Conservation (phyloP, 306 rosid genomes). For the Datisca glomerata region DNA sequence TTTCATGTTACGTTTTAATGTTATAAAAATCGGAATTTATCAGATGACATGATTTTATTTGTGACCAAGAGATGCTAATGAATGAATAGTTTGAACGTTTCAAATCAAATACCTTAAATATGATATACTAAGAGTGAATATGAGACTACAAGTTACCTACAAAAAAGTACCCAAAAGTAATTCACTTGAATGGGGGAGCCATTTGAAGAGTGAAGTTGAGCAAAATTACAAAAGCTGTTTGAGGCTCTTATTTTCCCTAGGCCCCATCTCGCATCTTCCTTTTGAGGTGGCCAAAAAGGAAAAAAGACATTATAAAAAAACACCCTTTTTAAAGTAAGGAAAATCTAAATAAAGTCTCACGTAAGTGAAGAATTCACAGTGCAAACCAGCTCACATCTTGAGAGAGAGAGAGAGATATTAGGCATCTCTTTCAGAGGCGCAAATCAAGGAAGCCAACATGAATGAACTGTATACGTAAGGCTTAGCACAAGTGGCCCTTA, state of each 20-base stretch:
- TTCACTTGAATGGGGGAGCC: neutral
- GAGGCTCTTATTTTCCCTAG: neutral
- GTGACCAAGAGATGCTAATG: no score
- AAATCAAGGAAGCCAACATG: slow-evolving; percentile 15
- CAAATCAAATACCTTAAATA: no score
- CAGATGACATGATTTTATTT: no score
- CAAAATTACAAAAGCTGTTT: neutral
- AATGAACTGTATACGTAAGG: neutral
- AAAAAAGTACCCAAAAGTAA: no score
- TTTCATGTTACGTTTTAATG: no score
- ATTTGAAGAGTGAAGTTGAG: neutral
- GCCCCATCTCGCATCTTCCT: neutral
- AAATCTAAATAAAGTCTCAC: no score
- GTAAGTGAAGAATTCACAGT: slow-evolving; percentile 2
- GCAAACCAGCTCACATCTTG: slow-evolving; percentile 8
- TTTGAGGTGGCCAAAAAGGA: slow-evolving; percentile 1
- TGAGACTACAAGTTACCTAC: no score
- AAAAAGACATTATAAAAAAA: no score
- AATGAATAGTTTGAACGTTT: no score
- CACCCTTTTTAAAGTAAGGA: no score
- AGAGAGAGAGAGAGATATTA: slow-evolving; percentile 1
- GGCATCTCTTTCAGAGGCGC: slow-evolving; percentile 8
- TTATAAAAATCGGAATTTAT: no score
- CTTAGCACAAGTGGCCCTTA: neutral
- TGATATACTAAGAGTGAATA: no score